Conservation (phyloP, 75 land plant species). For the Isoetes taiwanensis region DNA sequence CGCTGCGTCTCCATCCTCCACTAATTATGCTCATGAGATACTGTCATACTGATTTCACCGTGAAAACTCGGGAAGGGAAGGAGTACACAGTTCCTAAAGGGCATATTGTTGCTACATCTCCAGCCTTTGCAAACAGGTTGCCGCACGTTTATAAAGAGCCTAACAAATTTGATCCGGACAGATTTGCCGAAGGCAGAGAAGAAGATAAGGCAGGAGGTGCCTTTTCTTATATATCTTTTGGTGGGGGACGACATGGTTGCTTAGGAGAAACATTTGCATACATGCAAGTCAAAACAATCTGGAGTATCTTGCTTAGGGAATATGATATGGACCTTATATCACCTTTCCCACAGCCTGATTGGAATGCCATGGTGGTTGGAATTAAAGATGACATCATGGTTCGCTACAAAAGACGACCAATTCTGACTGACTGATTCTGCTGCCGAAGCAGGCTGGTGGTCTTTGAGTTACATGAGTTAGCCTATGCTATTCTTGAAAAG, state of each 20-base stretch:
- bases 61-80: slow-evolving; percentile 57
- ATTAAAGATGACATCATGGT: slow-evolving; percentile 94
- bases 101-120: slow-evolving; percentile 90
- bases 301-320: slow-evolving; percentile 79
- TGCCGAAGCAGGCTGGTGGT: too few species aligned
- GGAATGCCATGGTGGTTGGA: slow-evolving; percentile 99
- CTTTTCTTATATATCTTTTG: slow-evolving; percentile 88
- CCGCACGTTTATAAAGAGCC: slow-evolving; percentile 75
- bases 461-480: too few species aligned
- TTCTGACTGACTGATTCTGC: slow-evolving; percentile 14
- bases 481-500: too few species aligned
- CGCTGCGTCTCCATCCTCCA: slow-evolving; percentile 88
- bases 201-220: slow-evolving; percentile 82
- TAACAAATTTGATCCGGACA: slow-evolving; percentile 68
- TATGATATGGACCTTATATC: slow-evolving; percentile 82
- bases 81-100: slow-evolving; percentile 82
- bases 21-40: slow-evolving; percentile 78
- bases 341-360: slow-evolving; percentile 87
- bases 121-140: slow-evolving; percentile 83
- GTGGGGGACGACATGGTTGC: slow-evolving; percentile 96
- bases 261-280: slow-evolving; percentile 96
- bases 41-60: slow-evolving; percentile 75
- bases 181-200: slow-evolving; percentile 70
- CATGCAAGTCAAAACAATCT: slow-evolving; percentile 83
- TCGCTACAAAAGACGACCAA: slow-evolving; percentile 58